Percentiles rank a stretch among this genome's conserved stretches.
phyloP scores from a whole-genome alignment of 768 basidiomycete species.

The Cyclocybe aegerita region DNA sequence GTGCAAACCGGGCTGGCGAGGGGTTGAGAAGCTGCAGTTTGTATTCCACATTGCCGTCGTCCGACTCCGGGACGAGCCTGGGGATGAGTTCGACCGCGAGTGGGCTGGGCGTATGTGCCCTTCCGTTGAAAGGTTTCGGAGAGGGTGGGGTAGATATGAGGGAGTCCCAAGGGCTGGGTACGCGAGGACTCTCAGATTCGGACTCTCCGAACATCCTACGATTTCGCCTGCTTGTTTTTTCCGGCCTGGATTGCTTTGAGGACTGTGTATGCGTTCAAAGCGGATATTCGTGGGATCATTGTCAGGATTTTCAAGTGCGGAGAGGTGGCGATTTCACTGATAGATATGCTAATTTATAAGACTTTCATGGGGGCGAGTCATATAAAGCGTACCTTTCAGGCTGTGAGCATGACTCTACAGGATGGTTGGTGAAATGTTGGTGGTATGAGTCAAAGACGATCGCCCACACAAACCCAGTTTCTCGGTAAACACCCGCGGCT shows the following conservation, averaged over 20 bases:
- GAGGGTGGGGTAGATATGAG: conserved; percentile 59
- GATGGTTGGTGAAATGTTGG: background rate
- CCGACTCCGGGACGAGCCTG: conserved; percentile 73
- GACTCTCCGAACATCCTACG: conserved; percentile 76
- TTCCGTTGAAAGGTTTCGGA: conserved; percentile 26
- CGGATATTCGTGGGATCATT: background rate
- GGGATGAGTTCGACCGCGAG: conserved; percentile 44
- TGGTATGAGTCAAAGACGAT: background rate
- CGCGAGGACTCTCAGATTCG: conserved; percentile 76
- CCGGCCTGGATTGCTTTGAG: background rate
- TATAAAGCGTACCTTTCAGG: background rate
- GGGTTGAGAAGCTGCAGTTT: conserved; percentile 88
- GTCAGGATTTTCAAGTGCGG: background rate
- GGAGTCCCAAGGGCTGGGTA: conserved; percentile 81
- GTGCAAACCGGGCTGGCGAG: conserved; percentile 69
- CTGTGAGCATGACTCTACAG: background rate
- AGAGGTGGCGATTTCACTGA: background rate
- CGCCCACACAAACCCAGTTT: no score
- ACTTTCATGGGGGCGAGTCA: background rate
- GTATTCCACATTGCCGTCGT: conserved; percentile 92
- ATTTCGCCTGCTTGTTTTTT: conserved; percentile 11
- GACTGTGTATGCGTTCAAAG: background rate
- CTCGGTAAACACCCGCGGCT: no score
- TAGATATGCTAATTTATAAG: background rate
- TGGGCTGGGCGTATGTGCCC: conserved; percentile 29